These are phyloP conservation scores for Sugiyamaella floridensis DNA, from an alignment of 805 yeast species.

Conservation along the genomic window DNA sequence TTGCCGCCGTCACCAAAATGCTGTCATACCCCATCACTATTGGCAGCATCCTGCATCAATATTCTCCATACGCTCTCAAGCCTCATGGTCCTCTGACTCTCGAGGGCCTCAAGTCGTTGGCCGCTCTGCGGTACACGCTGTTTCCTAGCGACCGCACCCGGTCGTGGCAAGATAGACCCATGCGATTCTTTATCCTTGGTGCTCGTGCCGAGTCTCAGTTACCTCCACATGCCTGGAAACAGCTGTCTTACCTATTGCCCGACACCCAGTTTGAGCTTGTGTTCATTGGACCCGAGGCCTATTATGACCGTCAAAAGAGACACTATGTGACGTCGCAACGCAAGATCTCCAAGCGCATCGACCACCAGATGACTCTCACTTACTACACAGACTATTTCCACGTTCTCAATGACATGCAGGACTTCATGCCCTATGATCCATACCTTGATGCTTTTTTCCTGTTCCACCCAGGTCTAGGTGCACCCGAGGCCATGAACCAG, in stretches of 20 bases:
- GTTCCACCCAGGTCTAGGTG: slow-evolving; percentile 92
- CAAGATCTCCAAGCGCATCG: slow-evolving; percentile 57
- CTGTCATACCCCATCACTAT: slow-evolving; percentile 89
- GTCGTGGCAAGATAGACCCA: slow-evolving; percentile 72
- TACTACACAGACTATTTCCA: slow-evolving; percentile 91
- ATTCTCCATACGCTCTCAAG: slow-evolving; percentile 71
- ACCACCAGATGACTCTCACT: slow-evolving; percentile 62
- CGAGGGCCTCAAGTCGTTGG: slow-evolving; percentile 89
- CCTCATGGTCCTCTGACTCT: slow-evolving; percentile 84
- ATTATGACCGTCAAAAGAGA: slow-evolving; percentile 64
- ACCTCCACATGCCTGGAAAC: slow-evolving; percentile 95
- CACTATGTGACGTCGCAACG: slow-evolving; percentile 49
- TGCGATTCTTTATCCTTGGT: slow-evolving; percentile 83
- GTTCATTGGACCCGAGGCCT: slow-evolving; percentile 90
- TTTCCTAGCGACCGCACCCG: slow-evolving; percentile 61
- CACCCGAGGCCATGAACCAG: slow-evolving; percentile 67
- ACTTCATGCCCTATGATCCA: slow-evolving; percentile 97
- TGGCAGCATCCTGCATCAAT: slow-evolving; percentile 73
- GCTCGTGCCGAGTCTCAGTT: slow-evolving; percentile 89
- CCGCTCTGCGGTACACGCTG: slow-evolving; percentile 85
- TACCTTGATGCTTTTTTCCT: slow-evolving; percentile 86
- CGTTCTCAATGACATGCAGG: slow-evolving; percentile 83
- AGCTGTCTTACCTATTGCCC: slow-evolving; percentile 79
- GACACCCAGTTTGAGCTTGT: slow-evolving; percentile 75
- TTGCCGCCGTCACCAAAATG: slow-evolving; percentile 93